Percentiles rank a stretch among this genome's conserved stretches.
These are phyloP conservation scores for Trichoderma asperelloides DNA, from an alignment of 495 filamentous ascomycete species.

Conservation along the genomic window DNA sequence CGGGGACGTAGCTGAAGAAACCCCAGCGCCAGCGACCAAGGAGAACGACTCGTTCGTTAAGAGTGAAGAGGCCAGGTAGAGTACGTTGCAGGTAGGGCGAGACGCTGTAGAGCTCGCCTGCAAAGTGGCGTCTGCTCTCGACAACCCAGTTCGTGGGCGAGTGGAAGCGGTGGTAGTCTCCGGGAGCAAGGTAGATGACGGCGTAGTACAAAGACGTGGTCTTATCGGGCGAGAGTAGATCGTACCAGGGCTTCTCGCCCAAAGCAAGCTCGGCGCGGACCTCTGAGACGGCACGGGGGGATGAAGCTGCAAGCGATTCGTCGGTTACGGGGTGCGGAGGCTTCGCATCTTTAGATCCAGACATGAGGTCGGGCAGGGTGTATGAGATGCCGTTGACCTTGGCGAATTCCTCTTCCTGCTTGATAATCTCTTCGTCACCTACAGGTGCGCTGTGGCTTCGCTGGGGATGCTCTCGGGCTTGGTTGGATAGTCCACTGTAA, in stretches of 20 bases:
- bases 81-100: conserved; percentile 89
- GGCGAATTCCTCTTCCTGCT: conserved; percentile 83
- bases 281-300: conserved; percentile 64
- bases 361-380: conserved; percentile 80
- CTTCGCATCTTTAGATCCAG: conserved; percentile 41
- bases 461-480: conserved; percentile 15
- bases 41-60: conserved; percentile 93
- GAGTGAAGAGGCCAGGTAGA: conserved; percentile 84
- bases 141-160: conserved; percentile 91
- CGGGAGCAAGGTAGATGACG: conserved; percentile 95
- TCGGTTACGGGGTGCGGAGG: conserved; percentile 21
- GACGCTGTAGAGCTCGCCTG: conserved; percentile 90
- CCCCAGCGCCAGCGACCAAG: conserved; percentile 93
- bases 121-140: conserved; percentile 85
- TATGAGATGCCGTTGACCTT: conserved; percentile 95
- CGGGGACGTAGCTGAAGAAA: conserved; percentile 92
- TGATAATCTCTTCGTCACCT: conserved; percentile 55
- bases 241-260: conserved; percentile 70
- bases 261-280: conserved; percentile 77
- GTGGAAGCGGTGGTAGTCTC: conserved; percentile 98
- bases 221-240: conserved; percentile 46
- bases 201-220: conserved; percentile 77
- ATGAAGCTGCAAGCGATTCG: conserved; percentile 42
- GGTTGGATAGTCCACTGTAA: conserved; percentile 19
- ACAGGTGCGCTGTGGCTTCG: conserved; percentile 10